Evolutionary conservation across 164 flowering plant genomes (phyloP).

Genomic region (Sedum album): DNA sequence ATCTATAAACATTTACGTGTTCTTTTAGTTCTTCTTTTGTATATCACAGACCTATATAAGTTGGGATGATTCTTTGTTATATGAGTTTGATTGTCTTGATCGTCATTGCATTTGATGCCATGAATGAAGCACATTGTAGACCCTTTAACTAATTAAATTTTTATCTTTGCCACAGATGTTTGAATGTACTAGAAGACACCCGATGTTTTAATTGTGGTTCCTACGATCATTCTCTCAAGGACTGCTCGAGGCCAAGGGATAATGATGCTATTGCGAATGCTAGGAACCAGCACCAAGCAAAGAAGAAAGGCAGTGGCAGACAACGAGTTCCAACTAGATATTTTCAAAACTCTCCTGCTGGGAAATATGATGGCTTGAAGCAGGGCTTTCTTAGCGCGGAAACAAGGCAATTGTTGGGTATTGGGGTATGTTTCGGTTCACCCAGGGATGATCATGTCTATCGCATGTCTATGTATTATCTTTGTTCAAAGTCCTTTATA

Average conservation of each 20-base stretch:
- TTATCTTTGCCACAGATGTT: slow-evolving; percentile 23
- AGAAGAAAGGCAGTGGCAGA: slow-evolving; percentile 34
- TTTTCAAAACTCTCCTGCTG: slow-evolving; percentile 69
- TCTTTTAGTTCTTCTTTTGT: not conserved
- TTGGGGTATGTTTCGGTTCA: slow-evolving; percentile 50
- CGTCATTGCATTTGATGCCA: not conserved
- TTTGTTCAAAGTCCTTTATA: not conserved
- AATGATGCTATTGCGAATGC: slow-evolving; percentile 80
- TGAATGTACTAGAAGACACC: slow-evolving; percentile 45
- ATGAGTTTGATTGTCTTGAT: not conserved
- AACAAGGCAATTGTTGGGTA: slow-evolving; percentile 62
- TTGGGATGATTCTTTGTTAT: not conserved
- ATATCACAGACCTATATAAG: not conserved
- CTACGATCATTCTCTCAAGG: slow-evolving; percentile 77
- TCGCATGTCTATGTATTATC: not conserved
- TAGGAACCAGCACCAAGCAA: slow-evolving; percentile 53
- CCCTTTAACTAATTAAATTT: not conserved
- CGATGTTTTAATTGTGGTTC: slow-evolving; percentile 95
- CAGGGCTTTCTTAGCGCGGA: slow-evolving; percentile 73
- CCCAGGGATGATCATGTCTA: not conserved
- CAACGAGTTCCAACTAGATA: slow-evolving; percentile 59
- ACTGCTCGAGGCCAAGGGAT: slow-evolving; percentile 84
- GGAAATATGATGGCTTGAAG: slow-evolving; percentile 80
- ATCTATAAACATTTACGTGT: not conserved
- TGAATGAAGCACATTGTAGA: not conserved